Evolutionary conservation across 208 protist genomes (phyloP).

Genomic region (Leishmania major): DNA sequence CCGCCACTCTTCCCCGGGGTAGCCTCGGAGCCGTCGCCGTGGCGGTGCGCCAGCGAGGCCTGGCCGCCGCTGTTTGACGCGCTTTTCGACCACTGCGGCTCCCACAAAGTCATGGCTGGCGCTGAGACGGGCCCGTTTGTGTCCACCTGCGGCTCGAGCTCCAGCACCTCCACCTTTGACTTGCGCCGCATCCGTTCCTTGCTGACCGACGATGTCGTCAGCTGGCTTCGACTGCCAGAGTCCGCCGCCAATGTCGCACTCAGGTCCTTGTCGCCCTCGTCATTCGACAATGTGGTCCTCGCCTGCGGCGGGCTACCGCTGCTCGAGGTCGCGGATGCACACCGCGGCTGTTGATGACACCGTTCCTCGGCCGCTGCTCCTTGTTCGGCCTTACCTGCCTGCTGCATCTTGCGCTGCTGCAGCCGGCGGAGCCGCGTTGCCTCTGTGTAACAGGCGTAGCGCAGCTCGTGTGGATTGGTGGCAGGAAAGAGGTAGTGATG

Average conservation of each 20-base stretch:
- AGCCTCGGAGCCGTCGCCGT: neutral
- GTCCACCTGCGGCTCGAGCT: conserved; percentile 24
- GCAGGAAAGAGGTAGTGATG: conserved; percentile 37
- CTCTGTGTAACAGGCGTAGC: conserved; percentile 37
- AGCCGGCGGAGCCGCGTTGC: conserved; percentile 24
- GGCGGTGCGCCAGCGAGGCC: neutral
- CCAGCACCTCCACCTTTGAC: conserved; percentile 17
- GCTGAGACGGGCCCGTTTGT: conserved; percentile 6
- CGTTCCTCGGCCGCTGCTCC: conserved; percentile 3
- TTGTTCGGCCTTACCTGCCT: conserved; percentile 7
- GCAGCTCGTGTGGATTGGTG: conserved; percentile 64
- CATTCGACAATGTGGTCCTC: conserved; percentile 6
- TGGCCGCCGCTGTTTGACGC: neutral
- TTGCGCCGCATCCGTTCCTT: conserved; percentile 6
- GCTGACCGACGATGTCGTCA: neutral
- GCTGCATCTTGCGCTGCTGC: conserved; percentile 14
- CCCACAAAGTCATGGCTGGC: neutral
- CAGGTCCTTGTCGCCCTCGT: conserved; percentile 7
- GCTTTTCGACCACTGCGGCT: neutral
- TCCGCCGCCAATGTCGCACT: conserved; percentile 1
- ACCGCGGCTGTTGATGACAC: conserved; percentile 9
- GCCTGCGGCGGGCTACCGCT: neutral
- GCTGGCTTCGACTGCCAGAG: conserved; percentile 3
- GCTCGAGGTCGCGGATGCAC: neutral
- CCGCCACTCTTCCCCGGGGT: neutral